Conservation (phyloP, 306 rosid genomes). For the Acacia melanoxylon region DNA sequence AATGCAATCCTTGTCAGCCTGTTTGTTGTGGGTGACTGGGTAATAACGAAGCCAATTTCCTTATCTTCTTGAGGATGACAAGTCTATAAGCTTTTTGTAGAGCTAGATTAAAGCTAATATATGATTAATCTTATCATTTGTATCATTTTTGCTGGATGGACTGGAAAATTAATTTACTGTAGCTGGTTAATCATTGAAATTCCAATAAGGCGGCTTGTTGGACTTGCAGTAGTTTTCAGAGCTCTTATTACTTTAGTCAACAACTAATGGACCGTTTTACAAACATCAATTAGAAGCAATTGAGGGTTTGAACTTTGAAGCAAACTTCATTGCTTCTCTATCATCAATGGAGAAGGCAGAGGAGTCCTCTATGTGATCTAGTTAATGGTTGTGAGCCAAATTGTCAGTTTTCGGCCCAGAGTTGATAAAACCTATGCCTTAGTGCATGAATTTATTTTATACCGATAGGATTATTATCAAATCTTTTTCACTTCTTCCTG, state of each 20-base stretch:
- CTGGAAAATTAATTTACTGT: neutral
- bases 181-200: conserved; percentile 1
- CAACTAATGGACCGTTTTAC: neutral
- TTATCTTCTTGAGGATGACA: conserved; percentile 12
- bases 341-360: conserved; percentile 6
- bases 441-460: neutral
- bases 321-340: neutral
- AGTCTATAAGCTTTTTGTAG: neutral
- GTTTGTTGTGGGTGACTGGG: conserved; percentile 98
- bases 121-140: conserved; percentile 14
- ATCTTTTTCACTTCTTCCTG: neutral
- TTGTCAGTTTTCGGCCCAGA: neutral
- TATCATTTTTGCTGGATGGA: conserved; percentile 5
- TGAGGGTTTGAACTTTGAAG: neutral
- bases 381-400: conserved; percentile 15
- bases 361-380: conserved; percentile 9
- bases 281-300: neutral
- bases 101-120: neutral
- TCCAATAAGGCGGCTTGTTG: neutral
- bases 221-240: neutral
- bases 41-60: conserved; percentile 42
- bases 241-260: neutral
- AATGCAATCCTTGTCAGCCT: conserved; percentile 92
- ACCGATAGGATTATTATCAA: neutral
- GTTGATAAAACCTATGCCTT: conserved; percentile 1